Conservation (phyloP, 176 grass and related monocot genomes). For the Microstegium vimineum region DNA sequence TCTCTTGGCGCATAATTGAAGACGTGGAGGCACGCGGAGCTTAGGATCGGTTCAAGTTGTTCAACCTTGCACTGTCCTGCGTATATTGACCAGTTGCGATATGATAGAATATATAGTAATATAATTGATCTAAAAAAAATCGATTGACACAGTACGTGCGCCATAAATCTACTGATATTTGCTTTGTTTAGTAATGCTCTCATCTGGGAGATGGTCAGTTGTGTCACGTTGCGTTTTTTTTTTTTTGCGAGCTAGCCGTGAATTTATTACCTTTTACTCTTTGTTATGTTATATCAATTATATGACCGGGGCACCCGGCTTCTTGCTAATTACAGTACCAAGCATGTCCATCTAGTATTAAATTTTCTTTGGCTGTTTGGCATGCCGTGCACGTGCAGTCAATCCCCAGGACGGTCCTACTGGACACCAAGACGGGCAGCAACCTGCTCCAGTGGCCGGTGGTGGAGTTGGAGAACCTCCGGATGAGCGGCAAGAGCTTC, state of each 20-base stretch:
- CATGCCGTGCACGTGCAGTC: conserved; percentile 23
- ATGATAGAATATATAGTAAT: not conserved
- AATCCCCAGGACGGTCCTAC: conserved; percentile 62
- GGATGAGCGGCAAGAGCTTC: conserved; percentile 45
- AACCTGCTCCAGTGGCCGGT: conserved; percentile 92
- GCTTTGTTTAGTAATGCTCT: not conserved
- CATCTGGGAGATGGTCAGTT: not conserved
- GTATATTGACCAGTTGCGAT: not conserved
- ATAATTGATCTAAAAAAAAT: not conserved
- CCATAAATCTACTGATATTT: not conserved
- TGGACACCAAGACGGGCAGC: conserved; percentile 70
- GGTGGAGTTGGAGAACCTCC: conserved; percentile 80
- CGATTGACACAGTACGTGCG: not conserved
- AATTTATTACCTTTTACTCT: no score
- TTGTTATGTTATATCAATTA: no score
- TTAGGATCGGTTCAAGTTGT: not conserved
- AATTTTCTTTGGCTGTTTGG: no score
- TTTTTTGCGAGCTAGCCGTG: not conserved
- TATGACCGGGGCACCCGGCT: not conserved
- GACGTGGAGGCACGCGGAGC: not conserved
- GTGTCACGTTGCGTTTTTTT: not conserved
- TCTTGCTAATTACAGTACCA: not conserved
- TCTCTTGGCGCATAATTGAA: not conserved
- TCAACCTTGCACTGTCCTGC: not conserved
- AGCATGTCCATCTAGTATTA: not conserved